These are phyloP conservation scores for Tilletia setariae DNA, from an alignment of 1,284 basidiomycete genomes.

Conservation along the genomic window DNA sequence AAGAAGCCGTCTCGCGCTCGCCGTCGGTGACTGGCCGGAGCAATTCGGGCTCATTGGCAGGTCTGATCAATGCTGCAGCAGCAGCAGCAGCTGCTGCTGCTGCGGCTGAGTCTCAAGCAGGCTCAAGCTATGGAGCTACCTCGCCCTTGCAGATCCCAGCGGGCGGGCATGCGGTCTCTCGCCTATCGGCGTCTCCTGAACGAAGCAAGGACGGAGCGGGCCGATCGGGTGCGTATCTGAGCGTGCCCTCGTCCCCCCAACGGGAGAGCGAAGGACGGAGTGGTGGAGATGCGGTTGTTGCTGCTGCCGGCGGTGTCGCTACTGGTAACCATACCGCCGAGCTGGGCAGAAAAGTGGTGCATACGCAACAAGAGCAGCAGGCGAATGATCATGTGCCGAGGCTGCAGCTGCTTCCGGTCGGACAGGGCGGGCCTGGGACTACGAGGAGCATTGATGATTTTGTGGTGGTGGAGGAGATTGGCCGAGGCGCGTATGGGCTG, in stretches of 20 bases:
- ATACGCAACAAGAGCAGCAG: too few species aligned
- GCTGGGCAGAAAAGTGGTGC: not conserved
- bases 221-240: not conserved
- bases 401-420: conserved; percentile 11
- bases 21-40: conserved; percentile 1
- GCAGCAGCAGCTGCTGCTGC: not conserved
- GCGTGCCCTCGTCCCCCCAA: not conserved
- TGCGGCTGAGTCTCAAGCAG: not conserved
- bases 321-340: not conserved
- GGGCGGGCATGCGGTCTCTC: not conserved
- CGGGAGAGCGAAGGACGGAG: not conserved
- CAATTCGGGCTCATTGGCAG: not conserved
- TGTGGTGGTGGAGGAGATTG: conserved; percentile 42
- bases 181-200: not conserved
- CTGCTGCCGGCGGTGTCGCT: too few species aligned
- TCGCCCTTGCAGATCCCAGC: not conserved
- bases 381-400: not conserved
- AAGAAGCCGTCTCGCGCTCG: conserved; percentile 25
- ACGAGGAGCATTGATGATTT: conserved; percentile 40
- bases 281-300: not conserved
- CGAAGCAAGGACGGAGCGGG: not conserved
- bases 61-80: not conserved
- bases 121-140: too few species aligned
- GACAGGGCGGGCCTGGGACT: conserved; percentile 18
- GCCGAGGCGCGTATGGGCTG: conserved; percentile 93